Conservation (phyloP, 495 filamentous ascomycete species). For the Penicillium taxi region DNA sequence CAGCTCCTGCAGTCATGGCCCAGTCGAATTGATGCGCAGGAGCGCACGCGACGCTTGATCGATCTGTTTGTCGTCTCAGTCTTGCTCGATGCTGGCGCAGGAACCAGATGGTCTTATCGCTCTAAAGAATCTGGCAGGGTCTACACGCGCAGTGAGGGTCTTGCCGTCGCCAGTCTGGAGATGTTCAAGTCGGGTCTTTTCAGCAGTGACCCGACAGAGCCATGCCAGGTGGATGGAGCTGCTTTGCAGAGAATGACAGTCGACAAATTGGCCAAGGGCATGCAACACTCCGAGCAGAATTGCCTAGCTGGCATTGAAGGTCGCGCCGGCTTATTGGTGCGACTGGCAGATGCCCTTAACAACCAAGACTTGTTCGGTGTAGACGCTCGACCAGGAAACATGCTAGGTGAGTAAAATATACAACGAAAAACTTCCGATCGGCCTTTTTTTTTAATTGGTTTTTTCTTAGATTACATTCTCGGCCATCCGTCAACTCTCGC, state of each 20-base stretch:
- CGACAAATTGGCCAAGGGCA: constrained; percentile 63
- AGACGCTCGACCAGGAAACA: constrained; percentile 81
- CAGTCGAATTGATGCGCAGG: constrained; percentile 50
- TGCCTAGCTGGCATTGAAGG: constrained; percentile 85
- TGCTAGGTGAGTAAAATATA: constrained; percentile 78
- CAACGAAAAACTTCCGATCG: not conserved
- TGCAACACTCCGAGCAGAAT: constrained; percentile 77
- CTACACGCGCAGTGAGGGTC: constrained; percentile 81
- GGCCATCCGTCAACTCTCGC: constrained; percentile 81
- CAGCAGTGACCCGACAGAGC: constrained; percentile 71
- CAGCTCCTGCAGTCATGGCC: constrained; percentile 61
- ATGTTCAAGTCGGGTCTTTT: constrained; percentile 98
- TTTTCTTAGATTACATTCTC: constrained; percentile 72
- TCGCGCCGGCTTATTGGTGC: constrained; percentile 68
- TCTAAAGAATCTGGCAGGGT: constrained; percentile 80
- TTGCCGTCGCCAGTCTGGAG: constrained; percentile 89
- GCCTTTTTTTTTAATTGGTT: not conserved
- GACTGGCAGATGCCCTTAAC: constrained; percentile 67
- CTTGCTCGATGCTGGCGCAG: constrained; percentile 60
- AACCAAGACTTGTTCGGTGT: constrained; percentile 81
- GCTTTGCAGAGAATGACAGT: constrained; percentile 70
- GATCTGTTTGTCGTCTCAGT: constrained; percentile 64
- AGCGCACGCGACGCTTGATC: constrained; percentile 56
- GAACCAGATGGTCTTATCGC: constrained; percentile 69
- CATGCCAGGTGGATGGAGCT: constrained; percentile 79